A percentile compares a stretch with the other conserved stretches of the same genome.
Conservation (phyloP, 306 rosid genomes). For the Cicer judaicum region DNA sequence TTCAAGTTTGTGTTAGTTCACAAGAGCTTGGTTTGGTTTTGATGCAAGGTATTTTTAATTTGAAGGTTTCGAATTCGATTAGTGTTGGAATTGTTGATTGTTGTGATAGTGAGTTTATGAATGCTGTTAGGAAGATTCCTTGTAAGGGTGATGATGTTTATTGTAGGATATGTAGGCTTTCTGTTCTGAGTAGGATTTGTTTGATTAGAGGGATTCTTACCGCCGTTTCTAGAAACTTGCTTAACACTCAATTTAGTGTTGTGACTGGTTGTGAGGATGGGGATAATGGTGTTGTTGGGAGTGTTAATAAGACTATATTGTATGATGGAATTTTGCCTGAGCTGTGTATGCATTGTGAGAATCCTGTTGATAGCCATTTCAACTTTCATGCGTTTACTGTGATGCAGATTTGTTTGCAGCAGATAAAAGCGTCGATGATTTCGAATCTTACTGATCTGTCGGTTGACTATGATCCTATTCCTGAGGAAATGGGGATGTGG, state of each 20-base stretch:
- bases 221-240: slow-evolving; percentile 79
- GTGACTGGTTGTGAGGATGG: slow-evolving; percentile 45
- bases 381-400: slow-evolving; percentile 92
- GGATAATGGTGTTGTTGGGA: slow-evolving; percentile 12
- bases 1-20: slow-evolving; percentile 69
- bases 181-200: slow-evolving; percentile 81
- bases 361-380: slow-evolving; percentile 86
- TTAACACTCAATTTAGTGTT: slow-evolving; percentile 59
- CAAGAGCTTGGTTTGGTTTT: slow-evolving; percentile 78
- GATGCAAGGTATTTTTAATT: slow-evolving; percentile 63
- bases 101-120: slow-evolving; percentile 46
- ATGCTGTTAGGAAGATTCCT: slow-evolving; percentile 62
- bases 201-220: slow-evolving; percentile 91
- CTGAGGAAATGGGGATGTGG: slow-evolving; percentile 83
- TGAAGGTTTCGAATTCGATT: slow-evolving; percentile 42
- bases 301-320: slow-evolving; percentile 65
- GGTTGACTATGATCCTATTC: slow-evolving; percentile 64
- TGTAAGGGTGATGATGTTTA: slow-evolving; percentile 61
- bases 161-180: slow-evolving; percentile 57
- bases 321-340: slow-evolving; percentile 95
- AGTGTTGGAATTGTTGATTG: slow-evolving; percentile 16
- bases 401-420: slow-evolving; percentile 96
- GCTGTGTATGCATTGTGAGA: slow-evolving; percentile 87
- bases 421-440: slow-evolving; percentile 71
- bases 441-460: slow-evolving; percentile 58